A percentile compares a stretch with the other conserved stretches of the same genome.
Evolutionary conservation across 352 stramenopile species (phyloP).

Genomic region (Globisporangium recalcitrans): DNA sequence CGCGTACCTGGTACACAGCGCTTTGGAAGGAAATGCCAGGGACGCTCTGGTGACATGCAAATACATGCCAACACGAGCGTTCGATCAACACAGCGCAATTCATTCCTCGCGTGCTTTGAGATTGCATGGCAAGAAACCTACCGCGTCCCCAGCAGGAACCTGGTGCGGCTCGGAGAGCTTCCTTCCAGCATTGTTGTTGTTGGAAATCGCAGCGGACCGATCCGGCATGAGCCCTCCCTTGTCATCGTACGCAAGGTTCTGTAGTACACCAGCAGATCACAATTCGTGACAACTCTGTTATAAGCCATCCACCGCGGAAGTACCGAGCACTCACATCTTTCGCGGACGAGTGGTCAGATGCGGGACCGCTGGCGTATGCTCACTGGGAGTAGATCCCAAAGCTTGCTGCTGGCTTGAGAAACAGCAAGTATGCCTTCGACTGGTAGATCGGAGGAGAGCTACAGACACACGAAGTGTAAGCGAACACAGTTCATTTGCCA

Average conservation of each 20-base stretch:
- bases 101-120: no score
- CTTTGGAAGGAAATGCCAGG: constrained; percentile 59
- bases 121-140: background rate
- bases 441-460: background rate
- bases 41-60: constrained; percentile 24
- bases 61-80: background rate
- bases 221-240: constrained; percentile 58
- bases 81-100: background rate
- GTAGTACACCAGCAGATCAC: background rate
- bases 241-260: constrained; percentile 52
- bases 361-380: constrained; percentile 23
- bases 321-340: constrained; percentile 33
- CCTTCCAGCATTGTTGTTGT: constrained; percentile 23
- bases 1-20: constrained; percentile 52
- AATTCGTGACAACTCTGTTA: background rate
- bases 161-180: constrained; percentile 59
- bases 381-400: background rate
- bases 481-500: background rate
- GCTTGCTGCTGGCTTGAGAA: background rate
- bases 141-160: constrained; percentile 23
- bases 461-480: no score
- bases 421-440: background rate
- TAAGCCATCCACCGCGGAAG: background rate
- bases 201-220: constrained; percentile 13
- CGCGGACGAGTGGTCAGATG: constrained; percentile 36